Evolutionary conservation across 441 rosid genomes (phyloP), one percentile per base, ranked within the genome.

Genomic region (Theobroma grandiflorum): DNA sequence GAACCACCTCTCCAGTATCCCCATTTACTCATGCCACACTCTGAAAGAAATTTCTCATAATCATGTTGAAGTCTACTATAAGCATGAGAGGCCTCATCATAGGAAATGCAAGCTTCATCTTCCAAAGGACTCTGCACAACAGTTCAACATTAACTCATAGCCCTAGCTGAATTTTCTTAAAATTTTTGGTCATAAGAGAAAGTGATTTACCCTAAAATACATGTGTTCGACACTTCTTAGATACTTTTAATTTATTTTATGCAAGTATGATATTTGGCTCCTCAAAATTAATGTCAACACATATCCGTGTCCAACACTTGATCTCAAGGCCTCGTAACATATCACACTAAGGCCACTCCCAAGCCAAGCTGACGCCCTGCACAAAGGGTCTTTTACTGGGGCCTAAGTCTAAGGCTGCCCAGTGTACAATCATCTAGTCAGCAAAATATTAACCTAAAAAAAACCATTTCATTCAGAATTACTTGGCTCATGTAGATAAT

Each of bases 1-100:
- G 63, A 72, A 35, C 63, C 76, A 53, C 45, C 63, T 2, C 63
- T 31, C 76, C 76, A 72, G 10, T 72, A 72, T 72, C 76, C 76
- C n/a, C 47, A 53, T 53, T 72, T 20, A 53, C 18, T 53, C 4
- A 72, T 72, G 35, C 76, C 76, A 72, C 76, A 72, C 4, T 72
- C 76, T 10, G 76, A 72, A 37, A 72, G 76, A 53, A 72, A 72
- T n/a, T 72, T 53, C 76, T 53, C 63, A 72, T 72, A 72, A 53
- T 72, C 76, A 18, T 53, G 63, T 53, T 72, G 18, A 72, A 72
- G 47, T 72, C 76, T 72, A 35, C 16, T 61, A 18, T 53, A 72
- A 72, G 20, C 76, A 31, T 53, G 47, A 9, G 35, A n/a, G 33
- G 49, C 33, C 63, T 53, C 63, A 18, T 72, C 62, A n/a, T 72